Evolutionary conservation across 208 protist species (phyloP).

Genomic region (Leishmania gerbilli): DNA sequence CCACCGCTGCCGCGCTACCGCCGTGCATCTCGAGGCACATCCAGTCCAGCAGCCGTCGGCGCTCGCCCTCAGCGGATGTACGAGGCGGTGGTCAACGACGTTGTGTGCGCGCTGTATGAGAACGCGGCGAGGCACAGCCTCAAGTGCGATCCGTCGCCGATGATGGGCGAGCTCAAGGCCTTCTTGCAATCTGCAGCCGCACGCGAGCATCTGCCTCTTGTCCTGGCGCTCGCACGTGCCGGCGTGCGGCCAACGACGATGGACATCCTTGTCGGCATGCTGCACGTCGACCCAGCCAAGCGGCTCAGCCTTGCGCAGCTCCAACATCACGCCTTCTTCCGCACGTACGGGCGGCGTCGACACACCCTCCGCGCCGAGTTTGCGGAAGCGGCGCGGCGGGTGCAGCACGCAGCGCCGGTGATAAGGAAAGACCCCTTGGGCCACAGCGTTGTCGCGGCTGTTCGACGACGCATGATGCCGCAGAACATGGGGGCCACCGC

Average conservation of each 20-base stretch:
- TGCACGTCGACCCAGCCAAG: constrained; percentile 33
- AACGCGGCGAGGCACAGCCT: neutral
- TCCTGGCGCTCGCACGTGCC: constrained; percentile 23
- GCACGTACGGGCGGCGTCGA: constrained; percentile 19
- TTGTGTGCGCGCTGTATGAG: constrained; percentile 17
- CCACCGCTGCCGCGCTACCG: constrained; percentile 37
- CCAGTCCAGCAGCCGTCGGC: neutral
- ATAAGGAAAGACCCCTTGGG: neutral
- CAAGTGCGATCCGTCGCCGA: neutral
- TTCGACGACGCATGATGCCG: constrained; percentile 11
- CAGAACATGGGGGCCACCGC: constrained; percentile 12
- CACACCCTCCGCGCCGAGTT: constrained; percentile 14
- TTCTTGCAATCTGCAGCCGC: constrained; percentile 13
- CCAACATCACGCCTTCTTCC: constrained; percentile 27
- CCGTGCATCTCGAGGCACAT: neutral
- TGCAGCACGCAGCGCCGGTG: constrained; percentile 5
- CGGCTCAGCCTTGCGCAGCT: constrained; percentile 41
- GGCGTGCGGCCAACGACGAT: constrained; percentile 11
- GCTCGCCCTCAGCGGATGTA: constrained; percentile 2
- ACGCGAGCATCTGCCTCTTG: constrained; percentile 14
- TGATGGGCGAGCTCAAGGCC: constrained; percentile 6
- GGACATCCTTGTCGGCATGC: constrained; percentile 31
- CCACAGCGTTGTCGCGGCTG: neutral
- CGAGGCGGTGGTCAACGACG: constrained; percentile 7
- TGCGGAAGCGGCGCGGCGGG: constrained; percentile 2